phyloP scores from a whole-genome alignment of 495 filamentous ascomycete species.

The Parathielavia appendiculata region DNA sequence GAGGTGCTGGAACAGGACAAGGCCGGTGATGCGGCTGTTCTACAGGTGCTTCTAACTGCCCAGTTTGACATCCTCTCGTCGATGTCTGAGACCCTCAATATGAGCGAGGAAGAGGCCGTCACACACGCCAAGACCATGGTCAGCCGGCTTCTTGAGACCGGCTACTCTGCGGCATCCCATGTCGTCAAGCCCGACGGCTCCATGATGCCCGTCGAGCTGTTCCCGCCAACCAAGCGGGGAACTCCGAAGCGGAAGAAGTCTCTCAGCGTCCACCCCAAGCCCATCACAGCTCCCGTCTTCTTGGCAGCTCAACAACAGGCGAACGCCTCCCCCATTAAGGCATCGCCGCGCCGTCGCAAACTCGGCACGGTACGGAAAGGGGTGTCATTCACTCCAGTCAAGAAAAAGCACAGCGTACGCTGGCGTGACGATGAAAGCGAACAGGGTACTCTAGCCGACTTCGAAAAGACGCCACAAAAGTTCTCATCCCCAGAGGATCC shows the following conservation, averaged over 20 bases:
- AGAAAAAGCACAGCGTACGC: constrained; percentile 80
- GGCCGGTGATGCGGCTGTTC: constrained; percentile 64
- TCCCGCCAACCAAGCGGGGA: constrained; percentile 62
- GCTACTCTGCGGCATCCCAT: constrained; percentile 65
- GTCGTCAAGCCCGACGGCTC: constrained; percentile 88
- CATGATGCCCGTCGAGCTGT: constrained; percentile 54
- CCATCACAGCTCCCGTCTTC: constrained; percentile 38
- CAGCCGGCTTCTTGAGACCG: constrained; percentile 68
- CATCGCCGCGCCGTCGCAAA: constrained; percentile 77
- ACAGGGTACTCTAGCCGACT: constrained; percentile 74
- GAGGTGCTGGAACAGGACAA: constrained; percentile 83
- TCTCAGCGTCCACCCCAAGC: constrained; percentile 27
- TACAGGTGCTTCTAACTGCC: constrained; percentile 78
- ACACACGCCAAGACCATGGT: constrained; percentile 75
- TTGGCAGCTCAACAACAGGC: constrained; percentile 38
- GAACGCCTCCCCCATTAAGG: constrained; percentile 53
- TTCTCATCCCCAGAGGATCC: constrained; percentile 48
- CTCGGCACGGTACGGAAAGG: constrained; percentile 64
- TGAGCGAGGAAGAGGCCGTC: constrained; percentile 78
- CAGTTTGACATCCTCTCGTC: constrained; percentile 88
- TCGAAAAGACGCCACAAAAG: constrained; percentile 78
- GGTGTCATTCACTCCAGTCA: constrained; percentile 70
- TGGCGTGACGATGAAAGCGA: constrained; percentile 92
- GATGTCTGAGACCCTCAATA: constrained; percentile 69
- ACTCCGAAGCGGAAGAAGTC: constrained; percentile 74